Base-by-base conservation (phyloP, 2,329 filamentous ascomycete genomes). In the Colletotrichum somersetense region DNA sequence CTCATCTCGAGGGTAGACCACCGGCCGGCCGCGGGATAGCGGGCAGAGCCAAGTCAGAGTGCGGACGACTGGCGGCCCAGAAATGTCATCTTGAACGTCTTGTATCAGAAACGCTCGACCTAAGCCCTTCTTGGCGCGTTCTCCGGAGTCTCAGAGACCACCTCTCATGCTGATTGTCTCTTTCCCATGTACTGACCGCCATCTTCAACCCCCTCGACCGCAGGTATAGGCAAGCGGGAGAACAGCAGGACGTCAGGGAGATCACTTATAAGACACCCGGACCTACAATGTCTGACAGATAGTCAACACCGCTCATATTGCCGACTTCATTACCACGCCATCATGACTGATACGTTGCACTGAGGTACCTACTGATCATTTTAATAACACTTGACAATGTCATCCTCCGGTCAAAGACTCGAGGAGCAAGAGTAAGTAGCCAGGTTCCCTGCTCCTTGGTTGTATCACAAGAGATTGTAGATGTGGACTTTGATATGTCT, bases 41-140 rank as follows among this genome's bases (percentile, higher is more conserved):
- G 33, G 40, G 40, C n/a, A 55, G 20, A 48, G 52, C 10, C 57
- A 35, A 46, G 53, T 50, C 38, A 20, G n/a, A 33, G 35, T 71
- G 64, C 68, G 64, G 23, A 71, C 68, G 23, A 62, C 58, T 48
- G 42, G 68, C 68, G 68, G 50, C 57, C 68, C 68, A 67, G 18
- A 12, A 11, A 53, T 62, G 30, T 38, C n/a, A 38, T 38, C n/a
- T 10, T 33, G 14, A 18, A n/a, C 18, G 26, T 44, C 30, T 55
- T 3, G 57, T 11, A 42, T 14, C 33, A 66, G 16, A 20, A 35
- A 23, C 40, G 35, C 46, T 46, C 42, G 35, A 42, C 11, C 50
- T 53, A 18, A 20, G 16, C 26, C 23, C 26, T 18, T 33, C 50
- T 7, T 33, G 50, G 26, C 14, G 14, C 26, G 16, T 30, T 53